phyloP scores from a whole-genome alignment of 768 basidiomycete species.

The Royoungia palumana region DNA sequence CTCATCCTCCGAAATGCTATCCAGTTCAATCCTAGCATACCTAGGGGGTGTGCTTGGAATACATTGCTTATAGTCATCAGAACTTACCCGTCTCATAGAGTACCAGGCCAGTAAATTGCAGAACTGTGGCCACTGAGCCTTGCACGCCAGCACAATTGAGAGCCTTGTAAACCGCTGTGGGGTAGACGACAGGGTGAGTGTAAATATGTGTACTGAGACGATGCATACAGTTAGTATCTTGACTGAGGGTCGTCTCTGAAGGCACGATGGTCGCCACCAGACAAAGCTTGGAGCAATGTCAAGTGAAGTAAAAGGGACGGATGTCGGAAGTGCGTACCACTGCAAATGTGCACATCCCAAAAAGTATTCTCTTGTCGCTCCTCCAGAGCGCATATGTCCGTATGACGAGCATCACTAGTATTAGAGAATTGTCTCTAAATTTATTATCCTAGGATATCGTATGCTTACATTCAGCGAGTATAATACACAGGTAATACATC shows the following conservation, averaged over 20 bases:
- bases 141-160: slow-evolving; percentile 10
- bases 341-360: slow-evolving; percentile 12
- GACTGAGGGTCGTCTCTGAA: slow-evolving; percentile 6
- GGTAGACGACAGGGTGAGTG: not conserved
- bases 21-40: slow-evolving; percentile 18
- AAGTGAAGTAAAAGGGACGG: not conserved
- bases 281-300: slow-evolving; percentile 3
- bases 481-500: slow-evolving; percentile 13
- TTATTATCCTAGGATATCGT: not conserved
- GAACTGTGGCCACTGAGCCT: slow-evolving; percentile 1
- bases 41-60: slow-evolving; percentile 2
- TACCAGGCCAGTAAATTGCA: slow-evolving; percentile 10
- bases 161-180: slow-evolving; percentile 10
- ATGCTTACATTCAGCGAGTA: slow-evolving; percentile 18
- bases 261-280: slow-evolving; percentile 1
- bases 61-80: not conserved
- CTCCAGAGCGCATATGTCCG: slow-evolving; percentile 21
- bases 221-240: slow-evolving; percentile 4
- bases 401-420: slow-evolving; percentile 15
- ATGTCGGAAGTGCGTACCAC: slow-evolving; percentile 1
- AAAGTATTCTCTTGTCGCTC: slow-evolving; percentile 14
- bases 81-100: slow-evolving; percentile 16
- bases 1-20: slow-evolving; percentile 16
- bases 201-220: not conserved
- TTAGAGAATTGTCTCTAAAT: not conserved